phyloP scores from a whole-genome alignment of 805 yeast species.

The Helenozyma baotianmanensis region DNA sequence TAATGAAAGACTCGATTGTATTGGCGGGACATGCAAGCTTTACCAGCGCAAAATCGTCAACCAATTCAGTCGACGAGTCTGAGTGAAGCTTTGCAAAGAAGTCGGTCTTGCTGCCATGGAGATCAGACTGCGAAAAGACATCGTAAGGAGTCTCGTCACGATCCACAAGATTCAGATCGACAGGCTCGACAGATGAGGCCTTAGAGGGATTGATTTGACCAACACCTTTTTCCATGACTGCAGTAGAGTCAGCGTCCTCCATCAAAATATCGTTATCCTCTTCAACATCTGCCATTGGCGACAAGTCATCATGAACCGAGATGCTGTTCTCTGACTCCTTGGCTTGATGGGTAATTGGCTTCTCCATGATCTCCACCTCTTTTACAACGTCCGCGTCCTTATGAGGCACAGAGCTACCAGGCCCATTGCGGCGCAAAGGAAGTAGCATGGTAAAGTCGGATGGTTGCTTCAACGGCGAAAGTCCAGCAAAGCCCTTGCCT shows the following conservation, averaged over 20 bases:
- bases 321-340: background rate
- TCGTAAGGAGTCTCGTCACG: background rate
- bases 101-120: constrained; percentile 2
- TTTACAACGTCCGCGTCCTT: background rate
- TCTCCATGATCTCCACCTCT: background rate
- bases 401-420: too few relatives aligned
- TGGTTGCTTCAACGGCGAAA: constrained; percentile 28
- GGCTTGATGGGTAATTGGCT: too few relatives aligned
- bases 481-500: constrained; percentile 8
- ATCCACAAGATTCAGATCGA: background rate
- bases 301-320: too few relatives aligned
- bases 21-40: constrained; percentile 13
- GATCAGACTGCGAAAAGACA: constrained; percentile 2
- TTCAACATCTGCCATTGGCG: constrained; percentile 2
- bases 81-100: constrained; percentile 5
- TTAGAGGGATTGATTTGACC: background rate
- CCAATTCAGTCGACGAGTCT: constrained; percentile 10
- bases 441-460: constrained; percentile 32
- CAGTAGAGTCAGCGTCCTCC: constrained; percentile 1
- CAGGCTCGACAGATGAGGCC: too few relatives aligned
- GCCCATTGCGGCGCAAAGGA: constrained; percentile 8
- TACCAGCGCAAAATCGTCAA: constrained; percentile 17
- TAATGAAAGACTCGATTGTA: constrained; percentile 32
- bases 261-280: constrained; percentile 5
- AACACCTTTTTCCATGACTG: too few relatives aligned